Base-by-base conservation (phyloP, 2,329 filamentous ascomycete genomes). In the Mariannaea sp. region DNA sequence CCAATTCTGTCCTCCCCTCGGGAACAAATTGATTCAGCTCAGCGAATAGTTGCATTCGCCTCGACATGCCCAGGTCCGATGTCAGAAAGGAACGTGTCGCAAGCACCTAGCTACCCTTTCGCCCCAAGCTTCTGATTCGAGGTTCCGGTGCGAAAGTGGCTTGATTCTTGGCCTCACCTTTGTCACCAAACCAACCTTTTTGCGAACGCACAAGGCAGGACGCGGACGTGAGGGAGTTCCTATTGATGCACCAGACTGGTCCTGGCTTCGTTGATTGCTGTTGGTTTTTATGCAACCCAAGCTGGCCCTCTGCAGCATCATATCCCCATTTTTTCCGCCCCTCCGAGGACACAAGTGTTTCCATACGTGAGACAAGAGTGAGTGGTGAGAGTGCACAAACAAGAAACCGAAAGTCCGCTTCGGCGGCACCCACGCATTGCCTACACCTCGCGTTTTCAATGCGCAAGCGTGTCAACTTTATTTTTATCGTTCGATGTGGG, bases 401-500 rank as follows among this genome's bases (percentile, higher is more conserved):
- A n/a, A n/a, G n/a, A n/a, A n/a, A n/a, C 45, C 58, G n/a, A n/a
- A 60, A 66, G 64, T 53, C 64, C 59, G 64, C 53, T 38, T 14
- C 38, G 39, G 53, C 61, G 64, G 64, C 58, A 71, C 75, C 79
- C 81, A 83, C 81, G 75, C 75, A 77, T 78, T 84, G 80, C 81
- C 81, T 83, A 78, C 82, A 82, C 80, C 76, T 80, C 72, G 76
- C 79, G 77, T 76, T 72, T 73, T 77, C 76, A 72, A 76, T 84
- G 78, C 80, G 77, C 79, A 75, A 71, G 76, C 72, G 75, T 80
- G 81, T 83, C 75, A 83, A 81, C 77, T 81, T 80, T 68, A 56
- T 73, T 70, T n/a, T 75, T 77, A 66, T 77, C 74, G 74, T 77
- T 84, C 80, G 80, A 70, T 16, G 81, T 84, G 82, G 82, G 79